Evolutionary conservation across 768 basidiomycete genomes (phyloP).

Genomic region (Tremella fuciformis): DNA sequence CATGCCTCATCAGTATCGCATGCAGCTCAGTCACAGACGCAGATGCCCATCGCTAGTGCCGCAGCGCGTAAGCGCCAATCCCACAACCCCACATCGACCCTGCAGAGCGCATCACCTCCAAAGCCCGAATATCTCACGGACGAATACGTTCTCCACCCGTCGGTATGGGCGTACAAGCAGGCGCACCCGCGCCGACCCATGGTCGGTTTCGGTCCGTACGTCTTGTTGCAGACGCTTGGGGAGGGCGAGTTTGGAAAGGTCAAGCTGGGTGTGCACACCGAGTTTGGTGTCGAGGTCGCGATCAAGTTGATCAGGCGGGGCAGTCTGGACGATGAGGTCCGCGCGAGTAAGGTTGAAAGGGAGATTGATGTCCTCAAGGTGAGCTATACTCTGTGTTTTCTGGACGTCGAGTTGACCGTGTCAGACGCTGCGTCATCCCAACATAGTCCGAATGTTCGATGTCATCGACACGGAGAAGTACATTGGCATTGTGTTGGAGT

Average conservation of each 20-base stretch:
- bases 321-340: slow-evolving; percentile 73
- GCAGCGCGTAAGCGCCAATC: slow-evolving; percentile 33
- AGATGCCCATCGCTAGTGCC: neutral
- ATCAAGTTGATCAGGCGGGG: slow-evolving; percentile 94
- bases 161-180: slow-evolving; percentile 49
- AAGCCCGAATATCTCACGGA: slow-evolving; percentile 42
- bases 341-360: slow-evolving; percentile 92
- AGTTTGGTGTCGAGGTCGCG: slow-evolving; percentile 97
- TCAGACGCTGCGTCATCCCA: slow-evolving; percentile 91
- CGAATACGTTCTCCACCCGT: slow-evolving; percentile 51
- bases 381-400: slow-evolving; percentile 45
- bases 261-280: slow-evolving; percentile 89
- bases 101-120: slow-evolving; percentile 32
- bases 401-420: slow-evolving; percentile 11
- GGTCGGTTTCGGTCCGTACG: slow-evolving; percentile 79
- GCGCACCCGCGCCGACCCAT: slow-evolving; percentile 51
- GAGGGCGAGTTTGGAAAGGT: slow-evolving; percentile 99
- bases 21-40: slow-evolving; percentile 15
- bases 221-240: slow-evolving; percentile 90
- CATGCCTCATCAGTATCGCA: slow-evolving; percentile 27
- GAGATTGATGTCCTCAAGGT: slow-evolving; percentile 97
- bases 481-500: slow-evolving; percentile 98
- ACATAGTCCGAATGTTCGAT: slow-evolving; percentile 96
- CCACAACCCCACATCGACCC: slow-evolving; percentile 43
- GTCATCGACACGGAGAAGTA: slow-evolving; percentile 99